Conservation (phyloP, 2,329 filamentous ascomycete genomes). For the Colletotrichum navitas region DNA sequence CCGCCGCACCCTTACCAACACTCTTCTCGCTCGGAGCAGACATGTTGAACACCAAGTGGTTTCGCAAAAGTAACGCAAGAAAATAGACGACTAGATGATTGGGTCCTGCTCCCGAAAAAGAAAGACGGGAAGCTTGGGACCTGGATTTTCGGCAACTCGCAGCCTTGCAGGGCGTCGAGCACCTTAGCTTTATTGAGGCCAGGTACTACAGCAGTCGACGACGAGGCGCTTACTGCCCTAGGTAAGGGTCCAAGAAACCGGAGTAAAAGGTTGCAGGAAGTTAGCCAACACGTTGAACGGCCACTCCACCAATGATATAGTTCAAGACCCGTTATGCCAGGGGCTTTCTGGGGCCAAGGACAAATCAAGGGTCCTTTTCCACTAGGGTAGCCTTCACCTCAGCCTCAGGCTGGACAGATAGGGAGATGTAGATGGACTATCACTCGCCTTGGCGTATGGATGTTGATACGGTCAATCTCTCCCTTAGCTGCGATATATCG, state of each 20-base stretch:
- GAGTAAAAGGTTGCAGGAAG: conserved; percentile 1
- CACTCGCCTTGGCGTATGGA: not conserved
- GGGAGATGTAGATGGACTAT: conserved; percentile 12
- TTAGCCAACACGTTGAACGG: conserved; percentile 9
- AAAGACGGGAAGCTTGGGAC: conserved; percentile 28
- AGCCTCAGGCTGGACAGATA: conserved; percentile 6
- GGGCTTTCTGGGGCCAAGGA: conserved; percentile 22
- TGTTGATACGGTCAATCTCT: conserved; percentile 24
- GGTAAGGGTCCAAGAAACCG: not conserved
- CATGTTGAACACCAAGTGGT: conserved; percentile 11
- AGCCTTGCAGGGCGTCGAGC: conserved; percentile 1
- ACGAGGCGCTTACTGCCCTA: not conserved
- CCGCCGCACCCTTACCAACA: conserved; percentile 20
- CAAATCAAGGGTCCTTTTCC: conserved; percentile 27
- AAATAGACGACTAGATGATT: not conserved
- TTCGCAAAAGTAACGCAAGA: not conserved
- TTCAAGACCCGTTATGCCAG: conserved; percentile 19
- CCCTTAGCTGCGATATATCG: conserved; percentile 17
- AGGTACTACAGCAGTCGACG: not conserved
- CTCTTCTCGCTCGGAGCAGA: conserved; percentile 35
- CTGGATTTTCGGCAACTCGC: not conserved
- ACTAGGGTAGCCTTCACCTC: conserved; percentile 9
- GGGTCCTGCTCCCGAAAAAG: conserved; percentile 39
- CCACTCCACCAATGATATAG: conserved; percentile 27
- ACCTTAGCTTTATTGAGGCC: conserved; percentile 29